phyloP scores from a whole-genome alignment of 1,284 basidiomycete genomes.

The Ceratorhiza oryzae-sativae region DNA sequence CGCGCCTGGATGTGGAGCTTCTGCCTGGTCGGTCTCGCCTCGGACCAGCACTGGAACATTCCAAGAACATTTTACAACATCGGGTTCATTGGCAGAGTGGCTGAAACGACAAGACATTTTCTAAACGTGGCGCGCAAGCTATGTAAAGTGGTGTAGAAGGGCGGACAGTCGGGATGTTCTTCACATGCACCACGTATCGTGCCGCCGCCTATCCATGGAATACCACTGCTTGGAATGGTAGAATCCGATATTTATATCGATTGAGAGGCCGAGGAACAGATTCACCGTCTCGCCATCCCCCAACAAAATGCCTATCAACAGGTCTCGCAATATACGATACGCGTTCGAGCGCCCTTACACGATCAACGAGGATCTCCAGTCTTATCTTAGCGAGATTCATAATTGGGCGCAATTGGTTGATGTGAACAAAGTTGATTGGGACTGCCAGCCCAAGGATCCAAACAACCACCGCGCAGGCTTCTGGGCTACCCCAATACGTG shows the following conservation, averaged over 20 bases:
- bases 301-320: background rate
- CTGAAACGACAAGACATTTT: no score
- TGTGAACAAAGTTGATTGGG: background rate
- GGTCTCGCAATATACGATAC: background rate
- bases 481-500: slow-evolving; percentile 3
- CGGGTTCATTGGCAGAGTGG: no score
- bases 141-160: background rate
- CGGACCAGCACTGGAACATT: no score
- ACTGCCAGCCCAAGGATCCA: background rate
- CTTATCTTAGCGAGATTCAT: slow-evolving; percentile 12
- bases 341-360: background rate
- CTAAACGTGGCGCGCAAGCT: background rate
- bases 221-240: background rate
- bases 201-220: background rate
- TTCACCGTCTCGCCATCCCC: background rate
- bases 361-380: background rate
- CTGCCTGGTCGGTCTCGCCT: no score
- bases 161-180: background rate
- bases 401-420: slow-evolving; percentile 10
- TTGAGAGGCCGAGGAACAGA: background rate
- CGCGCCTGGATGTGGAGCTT: no score
- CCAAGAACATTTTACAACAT: no score
- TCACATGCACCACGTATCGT: background rate
- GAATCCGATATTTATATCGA: background rate
- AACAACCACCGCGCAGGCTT: background rate